Base-by-base conservation (phyloP, 352 stramenopile species). In the Phytophthora agathidicida region DNA sequence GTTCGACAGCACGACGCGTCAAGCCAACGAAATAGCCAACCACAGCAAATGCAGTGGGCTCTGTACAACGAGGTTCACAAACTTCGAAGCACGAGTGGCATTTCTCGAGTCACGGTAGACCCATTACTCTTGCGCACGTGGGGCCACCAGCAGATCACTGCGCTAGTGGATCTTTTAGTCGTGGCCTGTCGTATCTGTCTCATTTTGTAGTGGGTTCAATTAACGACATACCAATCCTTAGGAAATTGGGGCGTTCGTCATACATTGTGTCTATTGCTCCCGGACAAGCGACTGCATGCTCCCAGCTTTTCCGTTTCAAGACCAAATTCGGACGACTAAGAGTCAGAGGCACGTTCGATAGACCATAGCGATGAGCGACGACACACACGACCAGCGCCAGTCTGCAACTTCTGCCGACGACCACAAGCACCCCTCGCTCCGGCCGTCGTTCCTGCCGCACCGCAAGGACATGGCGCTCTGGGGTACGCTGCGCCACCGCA, bases 401-500 rank as follows among this genome's bases (percentile, higher is more conserved):
- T 72, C 57, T 30, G 43, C 22, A 64, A 51, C 39, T 60, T 66
- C 49, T 26, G 0, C 28, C 32, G 42, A 20, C 46, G 41, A 56
- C 27, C 52, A 43, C 19, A 65, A 65, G 42, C 22, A 68, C 20
- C 41, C 36, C 23, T 39, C 23, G 7, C 36, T 38, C 16, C 51
- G 35, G 2, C 45, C 43, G n/a, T 50, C 52, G 22, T 59, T 69
- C 33, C 57, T 69, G 20, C 37, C 33, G 33, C 61, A 56, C 16
- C 56, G 13, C 35, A 52, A 54, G 36, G 45, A 71, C 42, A 94
- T 94, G 85, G 80, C 77, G 62, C 76, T 94, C 36, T 94, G 85
- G 85, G 85, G 83, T 31, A 93, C 85, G 51, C 69, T 94, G 32
- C 78, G 82, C 38, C 83, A 94, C 54, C 74, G 77, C 42, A 88